These are phyloP conservation scores for Candida silvicultrix DNA, from an alignment of 805 yeast genomes.

Conservation along the genomic window DNA sequence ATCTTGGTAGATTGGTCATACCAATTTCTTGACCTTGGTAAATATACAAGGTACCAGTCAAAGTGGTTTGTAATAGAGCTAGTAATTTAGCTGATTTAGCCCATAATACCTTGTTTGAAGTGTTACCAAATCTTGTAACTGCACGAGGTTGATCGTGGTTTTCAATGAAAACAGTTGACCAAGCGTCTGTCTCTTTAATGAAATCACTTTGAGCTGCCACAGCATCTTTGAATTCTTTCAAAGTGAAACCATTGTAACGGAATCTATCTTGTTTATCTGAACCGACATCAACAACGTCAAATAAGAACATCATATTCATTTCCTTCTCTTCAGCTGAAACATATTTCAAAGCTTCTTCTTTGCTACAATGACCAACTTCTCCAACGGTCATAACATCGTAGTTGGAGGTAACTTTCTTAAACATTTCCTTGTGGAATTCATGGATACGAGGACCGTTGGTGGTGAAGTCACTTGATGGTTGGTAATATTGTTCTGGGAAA, in stretches of 20 bases:
- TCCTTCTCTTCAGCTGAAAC: slow-evolving; percentile 32
- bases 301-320: slow-evolving; percentile 36
- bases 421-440: slow-evolving; percentile 51
- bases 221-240: slow-evolving; percentile 37
- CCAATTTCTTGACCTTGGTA: slow-evolving; percentile 63
- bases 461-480: slow-evolving; percentile 28
- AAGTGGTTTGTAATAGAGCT: slow-evolving; percentile 36
- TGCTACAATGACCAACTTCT: slow-evolving; percentile 40
- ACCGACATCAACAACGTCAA: slow-evolving; percentile 31
- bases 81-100: slow-evolving; percentile 41
- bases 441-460: slow-evolving; percentile 51
- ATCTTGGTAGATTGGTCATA: slow-evolving; percentile 37
- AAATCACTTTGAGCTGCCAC: slow-evolving; percentile 29
- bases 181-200: slow-evolving; percentile 45
- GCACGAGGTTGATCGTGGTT: slow-evolving; percentile 56
- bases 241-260: slow-evolving; percentile 25
- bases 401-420: slow-evolving; percentile 31
- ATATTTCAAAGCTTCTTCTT: slow-evolving; percentile 36
- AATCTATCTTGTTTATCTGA: slow-evolving; percentile 30
- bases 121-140: slow-evolving; percentile 45
- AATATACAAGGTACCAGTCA: slow-evolving; percentile 49
- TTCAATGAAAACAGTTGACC: slow-evolving; percentile 50
- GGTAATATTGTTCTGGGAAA: slow-evolving; percentile 34
- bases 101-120: slow-evolving; percentile 25
- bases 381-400: slow-evolving; percentile 55